Conservation (phyloP, 1,139 yeast species). For the Sugiyamaella japonica region DNA sequence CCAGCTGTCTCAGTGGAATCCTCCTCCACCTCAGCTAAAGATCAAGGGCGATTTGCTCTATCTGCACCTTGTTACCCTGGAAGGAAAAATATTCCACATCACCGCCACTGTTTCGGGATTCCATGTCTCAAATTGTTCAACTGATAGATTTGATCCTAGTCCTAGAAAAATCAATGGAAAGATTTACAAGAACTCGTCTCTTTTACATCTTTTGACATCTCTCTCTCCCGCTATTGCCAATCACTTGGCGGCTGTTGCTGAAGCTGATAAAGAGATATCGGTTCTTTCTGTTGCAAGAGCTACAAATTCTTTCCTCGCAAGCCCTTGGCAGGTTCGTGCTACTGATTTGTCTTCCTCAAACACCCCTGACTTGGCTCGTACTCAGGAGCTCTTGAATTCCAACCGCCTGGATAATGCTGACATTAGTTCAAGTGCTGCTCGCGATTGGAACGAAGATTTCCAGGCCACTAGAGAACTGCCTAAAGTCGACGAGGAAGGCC, state of each 20-base stretch:
- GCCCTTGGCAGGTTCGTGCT: conserved; percentile 72
- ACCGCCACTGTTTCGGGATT: conserved; percentile 81
- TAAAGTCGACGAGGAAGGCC: conserved; percentile 33
- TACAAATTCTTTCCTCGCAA: conserved; percentile 56
- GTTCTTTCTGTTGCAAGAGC: conserved; percentile 63
- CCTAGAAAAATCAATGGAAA: conserved; percentile 45
- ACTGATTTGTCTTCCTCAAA: conserved; percentile 31
- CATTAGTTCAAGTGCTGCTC: conserved; percentile 38
- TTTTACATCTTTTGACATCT: conserved; percentile 53
- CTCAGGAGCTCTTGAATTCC: conserved; percentile 44
- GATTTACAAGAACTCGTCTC: conserved; percentile 46
- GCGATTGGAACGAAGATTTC: conserved; percentile 90
- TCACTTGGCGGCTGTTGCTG: conserved; percentile 46
- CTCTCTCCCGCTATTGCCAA: conserved; percentile 56
- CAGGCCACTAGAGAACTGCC: conserved; percentile 79
- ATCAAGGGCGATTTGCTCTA: conserved; percentile 79
- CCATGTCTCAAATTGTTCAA: conserved; percentile 67
- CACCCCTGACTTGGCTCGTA: conserved; percentile 60
- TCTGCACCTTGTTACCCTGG: conserved; percentile 71
- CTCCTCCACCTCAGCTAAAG: conserved; percentile 64
- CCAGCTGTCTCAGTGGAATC: conserved; percentile 80
- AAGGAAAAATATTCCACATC: conserved; percentile 74
- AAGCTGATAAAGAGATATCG: conserved; percentile 48
- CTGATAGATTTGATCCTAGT: conserved; percentile 66
- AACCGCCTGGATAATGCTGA: conserved; percentile 16